A percentile compares a stretch with the other conserved stretches of the same genome.
Evolutionary conservation across 495 filamentous ascomycete genomes (phyloP).

Genomic region (Aeminium ludgeri): DNA sequence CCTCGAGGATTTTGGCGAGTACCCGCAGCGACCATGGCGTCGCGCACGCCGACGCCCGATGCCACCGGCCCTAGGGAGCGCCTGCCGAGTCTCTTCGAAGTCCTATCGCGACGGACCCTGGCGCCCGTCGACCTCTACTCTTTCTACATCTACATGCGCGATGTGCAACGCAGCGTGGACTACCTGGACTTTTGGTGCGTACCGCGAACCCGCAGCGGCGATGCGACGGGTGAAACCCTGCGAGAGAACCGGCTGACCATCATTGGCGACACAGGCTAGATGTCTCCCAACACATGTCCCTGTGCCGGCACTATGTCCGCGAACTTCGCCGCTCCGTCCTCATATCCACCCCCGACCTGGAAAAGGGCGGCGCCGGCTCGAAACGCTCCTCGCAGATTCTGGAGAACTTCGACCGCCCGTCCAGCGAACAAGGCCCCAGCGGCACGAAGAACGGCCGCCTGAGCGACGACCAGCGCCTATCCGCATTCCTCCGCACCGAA

Average conservation of each 20-base stretch:
- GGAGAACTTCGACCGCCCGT: slow-evolving; percentile 32
- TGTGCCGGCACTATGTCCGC: slow-evolving; percentile 94
- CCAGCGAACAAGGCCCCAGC: slow-evolving; percentile 16
- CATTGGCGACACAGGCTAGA: slow-evolving; percentile 55
- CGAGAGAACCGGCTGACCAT: background rate
- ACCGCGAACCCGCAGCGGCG: background rate
- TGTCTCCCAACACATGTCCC: slow-evolving; percentile 95
- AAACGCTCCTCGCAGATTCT: slow-evolving; percentile 68
- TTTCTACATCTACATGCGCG: slow-evolving; percentile 99
- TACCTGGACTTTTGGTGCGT: slow-evolving; percentile 94
- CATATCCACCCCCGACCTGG: slow-evolving; percentile 78
- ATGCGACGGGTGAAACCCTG: background rate
- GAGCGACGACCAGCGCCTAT: slow-evolving; percentile 57
- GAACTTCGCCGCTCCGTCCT: slow-evolving; percentile 87
- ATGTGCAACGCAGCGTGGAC: slow-evolving; percentile 93
- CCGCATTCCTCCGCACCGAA: slow-evolving; percentile 74
- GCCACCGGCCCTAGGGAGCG: slow-evolving; percentile 42
- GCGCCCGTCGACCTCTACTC: slow-evolving; percentile 93
- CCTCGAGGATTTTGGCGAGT: too few relatives aligned
- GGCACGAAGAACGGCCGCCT: slow-evolving; percentile 7
- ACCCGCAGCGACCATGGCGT: slow-evolving; percentile 4
- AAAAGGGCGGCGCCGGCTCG: slow-evolving; percentile 46
- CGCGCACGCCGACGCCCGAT: slow-evolving; percentile 15
- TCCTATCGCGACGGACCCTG: slow-evolving; percentile 74
- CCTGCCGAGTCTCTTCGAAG: slow-evolving; percentile 86